phyloP scores from a whole-genome alignment of 345 rosid species.

The Salix brachista region DNA sequence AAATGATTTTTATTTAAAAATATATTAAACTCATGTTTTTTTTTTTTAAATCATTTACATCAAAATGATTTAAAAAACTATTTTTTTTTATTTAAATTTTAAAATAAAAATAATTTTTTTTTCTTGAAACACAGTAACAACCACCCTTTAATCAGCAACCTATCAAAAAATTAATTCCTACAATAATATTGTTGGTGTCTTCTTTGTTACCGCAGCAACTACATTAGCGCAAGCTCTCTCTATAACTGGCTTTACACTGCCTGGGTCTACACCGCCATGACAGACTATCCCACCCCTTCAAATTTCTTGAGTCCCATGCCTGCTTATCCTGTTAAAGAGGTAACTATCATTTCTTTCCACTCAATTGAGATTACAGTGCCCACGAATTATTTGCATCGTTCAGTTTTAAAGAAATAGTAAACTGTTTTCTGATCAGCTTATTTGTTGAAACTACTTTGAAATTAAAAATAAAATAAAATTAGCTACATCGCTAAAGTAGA shows the following conservation, averaged over 20 bases:
- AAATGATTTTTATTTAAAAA: too few species aligned
- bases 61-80: too few species aligned
- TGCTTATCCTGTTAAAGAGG: slow-evolving; percentile 56
- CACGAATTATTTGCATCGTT: neutral
- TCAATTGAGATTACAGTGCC: neutral
- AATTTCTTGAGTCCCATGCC: slow-evolving; percentile 53
- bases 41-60: too few species aligned
- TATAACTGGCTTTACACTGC: slow-evolving; percentile 39
- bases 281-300: slow-evolving; percentile 60
- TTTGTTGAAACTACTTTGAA: too few species aligned
- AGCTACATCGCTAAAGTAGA: too few species aligned
- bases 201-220: slow-evolving; percentile 28
- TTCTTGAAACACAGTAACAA: too few species aligned
- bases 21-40: too few species aligned
- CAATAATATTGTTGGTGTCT: neutral
- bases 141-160: neutral
- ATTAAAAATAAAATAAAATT: too few species aligned
- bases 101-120: too few species aligned
- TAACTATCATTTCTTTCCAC: neutral
- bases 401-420: neutral
- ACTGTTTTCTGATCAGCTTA: too few species aligned
- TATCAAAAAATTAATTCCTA: neutral
- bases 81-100: too few species aligned
- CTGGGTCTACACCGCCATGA: slow-evolving; percentile 52
- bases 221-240: slow-evolving; percentile 15